Percentiles rank a stretch among this genome's conserved stretches.
phyloP scores from a whole-genome alignment of 2,329 filamentous ascomycete species.

The Metarhizium robertsii region DNA sequence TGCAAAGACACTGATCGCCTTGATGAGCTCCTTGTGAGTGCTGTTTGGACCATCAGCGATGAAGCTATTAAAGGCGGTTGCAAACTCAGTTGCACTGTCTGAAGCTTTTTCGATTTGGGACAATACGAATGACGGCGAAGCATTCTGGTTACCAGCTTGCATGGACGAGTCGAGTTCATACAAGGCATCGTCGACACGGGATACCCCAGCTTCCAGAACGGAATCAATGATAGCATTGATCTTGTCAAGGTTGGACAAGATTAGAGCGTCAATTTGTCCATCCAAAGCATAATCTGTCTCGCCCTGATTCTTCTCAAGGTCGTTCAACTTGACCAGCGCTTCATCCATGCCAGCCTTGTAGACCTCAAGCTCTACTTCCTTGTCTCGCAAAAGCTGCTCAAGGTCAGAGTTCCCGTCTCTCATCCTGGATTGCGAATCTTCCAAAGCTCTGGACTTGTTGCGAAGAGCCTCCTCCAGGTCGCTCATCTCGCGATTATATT shows the following conservation, averaged over 20 bases:
- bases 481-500: conserved; percentile 95
- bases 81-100: conserved; percentile 90
- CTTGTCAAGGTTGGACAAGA: conserved; percentile 79
- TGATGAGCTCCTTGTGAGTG: conserved; percentile 83
- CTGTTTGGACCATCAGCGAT: conserved; percentile 93
- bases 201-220: conserved; percentile 84
- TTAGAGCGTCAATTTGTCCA: conserved; percentile 81
- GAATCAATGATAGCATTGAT: conserved; percentile 98
- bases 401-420: conserved; percentile 78
- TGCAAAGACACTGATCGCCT: conserved; percentile 81
- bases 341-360: conserved; percentile 98
- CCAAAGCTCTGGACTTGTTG: conserved; percentile 78
- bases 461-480: conserved; percentile 88
- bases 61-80: conserved; percentile 96
- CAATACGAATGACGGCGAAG: conserved; percentile 85
- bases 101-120: conserved; percentile 97
- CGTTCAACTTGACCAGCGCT: conserved; percentile 83
- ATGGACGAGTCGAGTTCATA: conserved; percentile 97
- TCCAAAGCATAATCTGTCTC: conserved; percentile 75
- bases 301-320: conserved; percentile 66
- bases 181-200: conserved; percentile 89
- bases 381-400: conserved; percentile 77
- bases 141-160: conserved; percentile 98
- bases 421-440: conserved; percentile 70
- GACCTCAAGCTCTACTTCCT: conserved; percentile 95